Percentiles rank a stretch among this genome's conserved stretches.
Conservation (phyloP, 805 yeast genomes). For the Suhomyces faveliae region DNA sequence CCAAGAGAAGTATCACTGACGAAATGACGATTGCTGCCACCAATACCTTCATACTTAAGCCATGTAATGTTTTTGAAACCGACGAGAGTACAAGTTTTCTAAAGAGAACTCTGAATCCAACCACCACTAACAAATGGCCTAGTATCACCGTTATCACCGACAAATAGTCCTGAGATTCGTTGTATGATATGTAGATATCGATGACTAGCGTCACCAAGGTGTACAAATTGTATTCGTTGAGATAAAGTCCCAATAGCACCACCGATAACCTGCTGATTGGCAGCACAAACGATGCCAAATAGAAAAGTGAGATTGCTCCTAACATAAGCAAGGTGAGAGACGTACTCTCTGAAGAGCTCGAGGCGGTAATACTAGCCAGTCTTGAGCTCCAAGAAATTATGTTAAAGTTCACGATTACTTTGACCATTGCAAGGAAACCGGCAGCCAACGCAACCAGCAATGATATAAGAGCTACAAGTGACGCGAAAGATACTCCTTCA, state of each 20-base stretch:
- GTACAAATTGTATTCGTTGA: conserved; percentile 29
- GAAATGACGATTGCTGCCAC: conserved; percentile 2
- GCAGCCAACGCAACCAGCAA: conserved; percentile 24
- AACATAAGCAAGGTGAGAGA: conserved; percentile 13
- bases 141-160: conserved; percentile 8
- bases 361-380: conserved; percentile 1
- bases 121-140: conserved; percentile 20
- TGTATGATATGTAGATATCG: conserved; percentile 20
- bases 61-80: conserved; percentile 7
- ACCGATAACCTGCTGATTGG: conserved; percentile 26
- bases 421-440: conserved; percentile 16
- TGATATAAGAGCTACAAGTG: conserved; percentile 7
- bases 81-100: conserved; percentile 10
- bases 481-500: not conserved
- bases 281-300: conserved; percentile 21
- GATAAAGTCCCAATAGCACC: conserved; percentile 28
- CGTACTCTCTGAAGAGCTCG: not conserved
- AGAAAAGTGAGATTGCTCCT: conserved; percentile 21
- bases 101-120: conserved; percentile 13
- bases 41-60: conserved; percentile 5
- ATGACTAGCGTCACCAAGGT: conserved; percentile 27
- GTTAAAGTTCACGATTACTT: conserved; percentile 14
- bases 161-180: conserved; percentile 8
- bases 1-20: conserved; percentile 4
- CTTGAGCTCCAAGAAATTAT: conserved; percentile 8